Base-by-base conservation (phyloP, 805 yeast genomes). In the Kockiozyma suomiensis region DNA sequence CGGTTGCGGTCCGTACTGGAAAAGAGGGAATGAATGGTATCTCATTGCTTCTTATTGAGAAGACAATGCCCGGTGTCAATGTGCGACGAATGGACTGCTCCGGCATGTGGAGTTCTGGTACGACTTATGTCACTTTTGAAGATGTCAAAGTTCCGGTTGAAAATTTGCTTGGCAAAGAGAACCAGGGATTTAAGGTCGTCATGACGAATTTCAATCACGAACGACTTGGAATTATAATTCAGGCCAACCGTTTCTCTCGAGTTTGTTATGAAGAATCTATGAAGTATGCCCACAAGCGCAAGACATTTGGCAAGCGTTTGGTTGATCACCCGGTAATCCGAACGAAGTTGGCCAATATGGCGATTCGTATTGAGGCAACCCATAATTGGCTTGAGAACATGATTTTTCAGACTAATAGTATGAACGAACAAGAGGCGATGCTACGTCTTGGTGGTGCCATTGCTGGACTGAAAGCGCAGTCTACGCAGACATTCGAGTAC, bases 1-100 rank as follows among this genome's bases (percentile, higher is more conserved):
- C 79, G 8, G 76, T 74, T 19, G 80, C 80, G 19, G 77, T 75
- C 52, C 76, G 80, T 48, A 77, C 80, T n/a, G 80, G 80, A 30
- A 74, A 73, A 30, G 63, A 64, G 8, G 79, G 79, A 41, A 73
- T 72, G 72, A 64, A 55, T 30, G 80, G 80, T 17, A 70, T 76
- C 52, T 74, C 79, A 6, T 65, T 77, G 52, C 61, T 76, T 50
- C 68, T 76, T 32, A 66, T 76, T 49, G 80, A 77, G 64, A 72
- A 68, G 62, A 68, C 74, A 19, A 65, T 75, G 65, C 75, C 73
- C 8, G 76, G 76, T 28, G 69, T 76, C 19, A 65, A 59, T 42
- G 72, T 74, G 45, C 74, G 76, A 54, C 74, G 72, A 58, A 76
- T 76, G 69, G 64, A 68, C 58, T 73, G 76, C 50, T 77, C 75